Evolutionary conservation across 148 eudicot species (phyloP), one percentile per base, ranked within the genome.

Genomic region (Nepenthes mirabilis): DNA sequence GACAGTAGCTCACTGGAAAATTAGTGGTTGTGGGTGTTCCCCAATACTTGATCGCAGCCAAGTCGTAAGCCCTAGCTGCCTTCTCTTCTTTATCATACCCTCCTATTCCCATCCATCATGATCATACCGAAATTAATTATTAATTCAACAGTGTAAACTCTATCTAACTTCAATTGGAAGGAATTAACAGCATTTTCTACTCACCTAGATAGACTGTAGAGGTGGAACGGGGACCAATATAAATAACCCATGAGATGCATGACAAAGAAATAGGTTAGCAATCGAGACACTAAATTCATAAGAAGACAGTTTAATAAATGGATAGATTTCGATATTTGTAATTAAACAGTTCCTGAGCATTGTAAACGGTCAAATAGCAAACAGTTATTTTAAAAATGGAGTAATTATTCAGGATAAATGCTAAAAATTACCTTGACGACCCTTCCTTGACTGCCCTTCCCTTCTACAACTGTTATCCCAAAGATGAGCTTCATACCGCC

Each of bases 11-110:
- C 49, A 93, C 98, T 8, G 98, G 98, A 70, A 93, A 93, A 67
- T 93, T 93, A 13, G 98, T 93, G 52, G 98, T 93, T 52, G 98
- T 93, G 9, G 98, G 83, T 11, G 96, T 93, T 64, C 98, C 98
- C 98, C 98, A 93, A 57, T 93, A 93, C 72, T 93, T 93, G 35
- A 93, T 75, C 40, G 98, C 98, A 56, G 96, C 96, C 47, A 93
- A 56, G 75, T 93, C 98, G 69, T 93, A 93, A 58, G 98, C 78
- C 78, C 98, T 88, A 50, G 98, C 98, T 54, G 98, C 98, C 68
- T 93, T 93, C 14, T 93, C 98, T 74, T 93, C 98, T 75, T 93
- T 93, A 69, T 93, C 98, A 77, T 93, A 93, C 33, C 98, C 97
- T 47, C 97, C 97, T 89, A 58, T 60, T 62, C 23, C 23, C 23